Conservation (phyloP, 306 rosid species). For the Lathyrus sativus region DNA sequence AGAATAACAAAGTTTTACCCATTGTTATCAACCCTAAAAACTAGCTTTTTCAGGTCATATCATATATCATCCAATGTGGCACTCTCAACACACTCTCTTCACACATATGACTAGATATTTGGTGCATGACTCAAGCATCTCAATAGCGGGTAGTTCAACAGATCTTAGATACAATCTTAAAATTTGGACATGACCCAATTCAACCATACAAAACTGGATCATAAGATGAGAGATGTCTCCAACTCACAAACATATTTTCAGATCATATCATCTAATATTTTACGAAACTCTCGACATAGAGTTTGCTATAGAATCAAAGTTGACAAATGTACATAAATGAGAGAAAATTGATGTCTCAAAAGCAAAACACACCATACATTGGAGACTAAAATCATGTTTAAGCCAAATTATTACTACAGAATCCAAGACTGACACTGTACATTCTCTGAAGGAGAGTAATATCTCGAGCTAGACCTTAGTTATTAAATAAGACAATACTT, state of each 20-base stretch:
- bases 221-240: background rate
- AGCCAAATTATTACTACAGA: background rate
- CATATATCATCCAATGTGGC: background rate
- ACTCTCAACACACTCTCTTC: background rate
- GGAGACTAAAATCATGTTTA: background rate
- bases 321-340: background rate
- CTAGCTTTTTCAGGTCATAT: background rate
- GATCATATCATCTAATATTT: background rate
- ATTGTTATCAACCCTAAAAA: background rate
- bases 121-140: background rate
- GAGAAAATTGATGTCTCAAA: background rate
- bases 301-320: background rate
- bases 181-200: background rate
- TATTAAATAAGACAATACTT: background rate
- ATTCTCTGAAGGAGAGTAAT: background rate
- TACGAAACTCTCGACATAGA: background rate
- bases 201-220: background rate
- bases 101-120: background rate
- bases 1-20: background rate
- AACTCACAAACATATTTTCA: background rate
- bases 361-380: background rate
- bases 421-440: background rate
- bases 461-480: background rate
- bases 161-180: background rate
- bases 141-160: background rate